These are phyloP conservation scores for Pichia ethanolica DNA, from an alignment of 805 yeast genomes.

Conservation along the genomic window DNA sequence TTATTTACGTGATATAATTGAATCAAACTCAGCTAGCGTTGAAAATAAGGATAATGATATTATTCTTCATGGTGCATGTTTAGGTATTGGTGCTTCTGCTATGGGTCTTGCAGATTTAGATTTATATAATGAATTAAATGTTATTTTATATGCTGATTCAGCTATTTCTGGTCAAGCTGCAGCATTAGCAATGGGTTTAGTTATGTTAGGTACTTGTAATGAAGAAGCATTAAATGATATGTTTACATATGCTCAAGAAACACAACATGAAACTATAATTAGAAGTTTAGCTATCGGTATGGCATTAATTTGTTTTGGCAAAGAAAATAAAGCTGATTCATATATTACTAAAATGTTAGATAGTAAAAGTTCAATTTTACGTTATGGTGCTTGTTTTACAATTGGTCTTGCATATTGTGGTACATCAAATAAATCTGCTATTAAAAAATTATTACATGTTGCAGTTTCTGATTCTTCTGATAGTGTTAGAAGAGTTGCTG, in stretches of 20 bases:
- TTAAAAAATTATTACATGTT: constrained; percentile 75
- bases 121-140: constrained; percentile 75
- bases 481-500: constrained; percentile 95
- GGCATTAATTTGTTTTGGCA: constrained; percentile 79
- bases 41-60: constrained; percentile 61
- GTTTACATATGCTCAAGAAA: constrained; percentile 87
- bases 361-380: constrained; percentile 74
- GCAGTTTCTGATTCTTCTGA: constrained; percentile 97
- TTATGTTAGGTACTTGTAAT: constrained; percentile 86
- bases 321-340: constrained; percentile 71
- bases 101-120: constrained; percentile 79
- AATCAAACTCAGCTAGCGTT: constrained; percentile 41
- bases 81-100: constrained; percentile 94
- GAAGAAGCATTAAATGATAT: constrained; percentile 64
- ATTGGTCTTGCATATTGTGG: constrained; percentile 96
- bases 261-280: constrained; percentile 91
- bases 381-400: constrained; percentile 95
- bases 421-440: constrained; percentile 84
- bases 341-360: constrained; percentile 57
- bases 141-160: constrained; percentile 79
- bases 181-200: constrained; percentile 91
- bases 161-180: constrained; percentile 96
- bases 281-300: constrained; percentile 90
- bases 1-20: constrained; percentile 65
- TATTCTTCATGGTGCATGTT: constrained; percentile 88